Percentiles rank a stretch among this genome's conserved stretches.
These are phyloP conservation scores for Penicillium psychrosexuale DNA, from an alignment of 2,329 filamentous ascomycete species.

Conservation along the genomic window DNA sequence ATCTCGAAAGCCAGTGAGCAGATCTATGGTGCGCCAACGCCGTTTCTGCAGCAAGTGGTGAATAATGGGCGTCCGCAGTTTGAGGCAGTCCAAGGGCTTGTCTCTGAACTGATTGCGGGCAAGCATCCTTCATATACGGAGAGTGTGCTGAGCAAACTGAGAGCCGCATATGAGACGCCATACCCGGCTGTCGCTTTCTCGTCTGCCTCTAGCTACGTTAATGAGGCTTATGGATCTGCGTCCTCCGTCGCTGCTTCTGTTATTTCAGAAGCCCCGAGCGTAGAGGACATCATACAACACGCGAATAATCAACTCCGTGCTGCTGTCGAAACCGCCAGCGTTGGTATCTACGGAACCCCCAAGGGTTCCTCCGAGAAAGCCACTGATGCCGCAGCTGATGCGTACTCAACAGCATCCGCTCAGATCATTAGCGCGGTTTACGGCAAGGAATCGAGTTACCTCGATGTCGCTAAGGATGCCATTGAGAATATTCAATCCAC, in stretches of 20 bases:
- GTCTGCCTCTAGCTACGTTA: constrained; percentile 54
- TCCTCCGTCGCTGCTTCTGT: constrained; percentile 32
- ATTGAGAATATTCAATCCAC: constrained; percentile 55
- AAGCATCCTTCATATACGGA: constrained; percentile 80
- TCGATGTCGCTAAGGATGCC: constrained; percentile 52
- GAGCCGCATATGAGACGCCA: constrained; percentile 68
- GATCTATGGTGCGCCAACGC: constrained; percentile 65
- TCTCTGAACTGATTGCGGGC: constrained; percentile 72
- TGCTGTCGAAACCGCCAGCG: constrained; percentile 58
- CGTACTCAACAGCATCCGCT: constrained; percentile 50
- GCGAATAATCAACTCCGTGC: constrained; percentile 56
- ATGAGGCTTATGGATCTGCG: constrained; percentile 45
- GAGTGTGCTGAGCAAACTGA: constrained; percentile 70
- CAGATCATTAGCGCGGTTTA: constrained; percentile 55
- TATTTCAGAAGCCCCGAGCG: constrained; percentile 55
- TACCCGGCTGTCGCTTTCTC: constrained; percentile 36
- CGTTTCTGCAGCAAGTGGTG: constrained; percentile 62
- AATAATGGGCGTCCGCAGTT: constrained; percentile 63
- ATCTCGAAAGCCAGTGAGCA: constrained; percentile 65
- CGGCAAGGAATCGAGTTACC: constrained; percentile 52
- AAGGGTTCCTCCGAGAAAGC: constrained; percentile 55
- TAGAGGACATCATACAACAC: constrained; percentile 58
- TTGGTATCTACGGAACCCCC: constrained; percentile 56
- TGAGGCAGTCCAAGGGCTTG: constrained; percentile 64
- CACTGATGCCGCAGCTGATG: constrained; percentile 52